phyloP scores from a whole-genome alignment of 192 early-diverging fungal species.

The Podila epicladia region DNA sequence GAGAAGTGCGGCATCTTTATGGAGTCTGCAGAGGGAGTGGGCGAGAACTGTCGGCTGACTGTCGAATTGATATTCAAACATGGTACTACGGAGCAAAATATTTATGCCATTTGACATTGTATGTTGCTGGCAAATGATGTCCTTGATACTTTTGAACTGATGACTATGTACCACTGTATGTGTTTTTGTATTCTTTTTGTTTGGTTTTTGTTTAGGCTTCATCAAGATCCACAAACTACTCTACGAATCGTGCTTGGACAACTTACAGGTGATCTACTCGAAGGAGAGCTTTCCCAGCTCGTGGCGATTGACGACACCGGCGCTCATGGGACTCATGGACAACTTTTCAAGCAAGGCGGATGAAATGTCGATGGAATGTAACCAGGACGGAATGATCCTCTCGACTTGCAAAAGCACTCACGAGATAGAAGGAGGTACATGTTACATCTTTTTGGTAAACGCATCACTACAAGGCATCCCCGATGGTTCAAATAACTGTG shows the following conservation, averaged over 20 bases:
- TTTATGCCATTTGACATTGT: background rate
- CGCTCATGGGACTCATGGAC: constrained; percentile 26
- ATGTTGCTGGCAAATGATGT: background rate
- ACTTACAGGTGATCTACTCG: constrained; percentile 15
- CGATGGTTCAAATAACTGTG: too few relatives aligned
- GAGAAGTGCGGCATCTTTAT: constrained; percentile 34
- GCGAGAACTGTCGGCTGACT: constrained; percentile 35
- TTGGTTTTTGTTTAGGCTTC: constrained; percentile 12
- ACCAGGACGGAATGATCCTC: constrained; percentile 18
- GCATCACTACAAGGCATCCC: too few relatives aligned
- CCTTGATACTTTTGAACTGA: background rate
- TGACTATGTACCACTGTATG: background rate
- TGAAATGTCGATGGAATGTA: constrained; percentile 35
- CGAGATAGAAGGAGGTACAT: constrained; percentile 11
- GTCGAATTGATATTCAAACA: constrained; percentile 42
- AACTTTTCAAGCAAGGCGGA: constrained; percentile 42
- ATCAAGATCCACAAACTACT: constrained; percentile 49
- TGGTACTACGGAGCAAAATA: constrained; percentile 5
- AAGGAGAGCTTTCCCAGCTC: constrained; percentile 24
- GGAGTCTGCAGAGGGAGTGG: constrained; percentile 42
- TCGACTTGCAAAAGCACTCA: constrained; percentile 11
- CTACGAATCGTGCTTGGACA: constrained; percentile 37
- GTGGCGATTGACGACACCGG: constrained; percentile 20
- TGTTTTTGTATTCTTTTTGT: too few relatives aligned
- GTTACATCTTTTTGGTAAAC: background rate